Conservation (phyloP, 164 flowering plant species). For the Liquidambar formosana region DNA sequence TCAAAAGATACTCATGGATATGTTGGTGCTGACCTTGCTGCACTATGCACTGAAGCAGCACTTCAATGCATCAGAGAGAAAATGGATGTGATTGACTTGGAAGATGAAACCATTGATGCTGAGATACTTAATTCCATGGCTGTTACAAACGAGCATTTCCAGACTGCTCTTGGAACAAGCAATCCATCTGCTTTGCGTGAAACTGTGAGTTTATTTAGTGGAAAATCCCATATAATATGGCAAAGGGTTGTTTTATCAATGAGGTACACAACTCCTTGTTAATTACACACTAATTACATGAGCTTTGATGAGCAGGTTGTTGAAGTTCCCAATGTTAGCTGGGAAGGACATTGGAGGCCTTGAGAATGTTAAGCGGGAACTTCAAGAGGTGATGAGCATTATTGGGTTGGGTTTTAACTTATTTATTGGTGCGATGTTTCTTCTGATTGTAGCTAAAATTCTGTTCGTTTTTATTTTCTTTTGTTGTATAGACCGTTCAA, state of each 20-base stretch:
- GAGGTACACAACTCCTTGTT: neutral
- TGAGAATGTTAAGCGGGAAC: slow-evolving; percentile 37
- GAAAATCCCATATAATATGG: neutral
- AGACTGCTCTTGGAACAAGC: slow-evolving; percentile 36
- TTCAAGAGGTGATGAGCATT: slow-evolving; percentile 23
- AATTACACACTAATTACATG: too few species aligned
- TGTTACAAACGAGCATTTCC: slow-evolving; percentile 32
- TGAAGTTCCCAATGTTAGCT: slow-evolving; percentile 37
- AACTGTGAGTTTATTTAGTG: slow-evolving; percentile 21
- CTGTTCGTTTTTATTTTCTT: neutral
- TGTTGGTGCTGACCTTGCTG: slow-evolving; percentile 40
- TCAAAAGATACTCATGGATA: slow-evolving; percentile 33
- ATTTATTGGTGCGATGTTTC: neutral
- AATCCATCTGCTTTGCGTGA: slow-evolving; percentile 39
- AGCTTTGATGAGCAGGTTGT: slow-evolving; percentile 24
- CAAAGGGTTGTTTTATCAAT: neutral
- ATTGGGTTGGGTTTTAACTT: neutral
- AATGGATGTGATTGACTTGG: slow-evolving; percentile 38
- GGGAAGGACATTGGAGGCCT: slow-evolving; percentile 44
- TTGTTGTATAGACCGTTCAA: slow-evolving; percentile 32
- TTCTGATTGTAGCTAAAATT: neutral
- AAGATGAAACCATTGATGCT: slow-evolving; percentile 38
- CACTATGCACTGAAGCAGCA: slow-evolving; percentile 41
- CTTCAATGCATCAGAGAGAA: slow-evolving; percentile 38
- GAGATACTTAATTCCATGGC: slow-evolving; percentile 39